Conservation (phyloP, 306 rosid species). For the Citrullus colocynthis region DNA sequence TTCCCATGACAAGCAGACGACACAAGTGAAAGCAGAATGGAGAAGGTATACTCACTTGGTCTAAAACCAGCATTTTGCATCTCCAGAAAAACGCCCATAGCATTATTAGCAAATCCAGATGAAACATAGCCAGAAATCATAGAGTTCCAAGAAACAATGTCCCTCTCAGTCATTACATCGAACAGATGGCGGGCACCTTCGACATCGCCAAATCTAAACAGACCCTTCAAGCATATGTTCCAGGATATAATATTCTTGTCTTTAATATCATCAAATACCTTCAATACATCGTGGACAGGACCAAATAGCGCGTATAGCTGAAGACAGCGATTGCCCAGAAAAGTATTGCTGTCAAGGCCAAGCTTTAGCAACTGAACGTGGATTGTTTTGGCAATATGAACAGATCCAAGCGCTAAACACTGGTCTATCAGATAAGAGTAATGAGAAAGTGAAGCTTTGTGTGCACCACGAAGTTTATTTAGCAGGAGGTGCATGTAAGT, state of each 20-base stretch:
- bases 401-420: slow-evolving; percentile 29
- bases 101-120: slow-evolving; percentile 28
- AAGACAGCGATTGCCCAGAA: slow-evolving; percentile 59
- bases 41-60: slow-evolving; percentile 61
- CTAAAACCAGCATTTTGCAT: slow-evolving; percentile 49
- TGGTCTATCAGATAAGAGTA: slow-evolving; percentile 36
- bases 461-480: slow-evolving; percentile 31
- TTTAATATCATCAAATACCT: slow-evolving; percentile 41
- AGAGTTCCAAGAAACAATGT: slow-evolving; percentile 73
- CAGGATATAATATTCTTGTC: slow-evolving; percentile 50
- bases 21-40: slow-evolving; percentile 40
- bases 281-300: slow-evolving; percentile 30
- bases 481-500: slow-evolving; percentile 48
- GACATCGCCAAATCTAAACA: slow-evolving; percentile 31
- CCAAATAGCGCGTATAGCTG: slow-evolving; percentile 39
- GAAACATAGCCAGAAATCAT: slow-evolving; percentile 47
- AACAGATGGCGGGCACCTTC: slow-evolving; percentile 34
- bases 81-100: slow-evolving; percentile 29
- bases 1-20: slow-evolving; percentile 36
- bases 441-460: slow-evolving; percentile 24
- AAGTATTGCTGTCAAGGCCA: slow-evolving; percentile 50
- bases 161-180: slow-evolving; percentile 62
- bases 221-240: slow-evolving; percentile 50
- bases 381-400: slow-evolving; percentile 19
- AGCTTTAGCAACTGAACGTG: slow-evolving; percentile 63